Base-by-base conservation (phyloP, 768 basidiomycete genomes). In the Lanmaoa rubissima region DNA sequence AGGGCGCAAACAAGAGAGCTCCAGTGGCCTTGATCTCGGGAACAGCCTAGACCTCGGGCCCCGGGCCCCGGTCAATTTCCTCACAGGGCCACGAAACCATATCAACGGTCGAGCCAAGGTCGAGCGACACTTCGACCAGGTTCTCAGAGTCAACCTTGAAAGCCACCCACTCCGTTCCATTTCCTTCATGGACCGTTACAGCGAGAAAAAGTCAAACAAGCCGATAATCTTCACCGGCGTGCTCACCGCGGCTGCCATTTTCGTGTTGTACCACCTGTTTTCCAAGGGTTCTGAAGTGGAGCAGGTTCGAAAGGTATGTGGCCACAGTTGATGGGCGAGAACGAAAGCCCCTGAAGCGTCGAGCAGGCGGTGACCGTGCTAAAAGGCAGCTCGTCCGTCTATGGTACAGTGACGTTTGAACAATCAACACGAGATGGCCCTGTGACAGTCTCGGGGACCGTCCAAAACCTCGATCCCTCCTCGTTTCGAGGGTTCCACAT, bases 401-500 rank as follows among this genome's bases (percentile, higher is more conserved):
- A 74, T 40, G 91, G 92, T 40, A 83, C 79, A 5, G 81, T 92
- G 56, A 78, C 75, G 40, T 91, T 93, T 70, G 75, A 78, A 31
- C 90, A 92, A 69, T 52, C 74, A 3, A 67, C 75, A 17, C 68
- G 70, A 58, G 68, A 66, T 53, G 79, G 78, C 3, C 79, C 83
- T 26, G 86, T 90, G 48, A 81, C 74, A 14, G 72, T 93, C 40
- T 80, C 79, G 11, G 89, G 89, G 28, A 76, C 81, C 51, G 75
- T 94, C 59, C 76, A 73, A 54, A 81, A 80, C 58, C 78, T 93
- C 44, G 79, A 82, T 59, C 75, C 84, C 5, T 77, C 77, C 48
- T 76, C 85, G 5, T 67, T 76, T 56, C 81, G 85, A 36, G 92
- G 92, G 6, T 90, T 92, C 75, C 92, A 93, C 72, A 74, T 94